These are phyloP conservation scores for Linum tenue DNA, from an alignment of 345 rosid species.

Conservation along the genomic window DNA sequence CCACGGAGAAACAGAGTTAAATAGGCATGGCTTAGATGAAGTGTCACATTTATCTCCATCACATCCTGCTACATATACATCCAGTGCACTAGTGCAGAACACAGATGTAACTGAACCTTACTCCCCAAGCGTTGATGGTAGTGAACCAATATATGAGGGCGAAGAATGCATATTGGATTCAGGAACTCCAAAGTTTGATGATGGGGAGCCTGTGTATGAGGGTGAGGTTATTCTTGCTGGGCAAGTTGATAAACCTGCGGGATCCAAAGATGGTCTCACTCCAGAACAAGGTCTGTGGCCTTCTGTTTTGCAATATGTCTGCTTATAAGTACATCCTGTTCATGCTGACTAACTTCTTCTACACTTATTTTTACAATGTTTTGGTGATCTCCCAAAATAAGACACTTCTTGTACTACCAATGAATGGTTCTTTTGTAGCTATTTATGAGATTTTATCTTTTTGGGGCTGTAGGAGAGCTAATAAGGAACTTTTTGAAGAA, in stretches of 20 bases:
- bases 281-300: constrained; percentile 53
- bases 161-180: constrained; percentile 83
- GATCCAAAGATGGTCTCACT: constrained; percentile 48
- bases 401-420: neutral
- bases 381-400: neutral
- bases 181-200: constrained; percentile 40
- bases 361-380: too few relatives aligned
- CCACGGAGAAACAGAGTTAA: constrained; percentile 28
- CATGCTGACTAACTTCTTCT: neutral
- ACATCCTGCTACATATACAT: constrained; percentile 42
- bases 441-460: constrained; percentile 10
- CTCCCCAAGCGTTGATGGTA: constrained; percentile 50
- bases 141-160: constrained; percentile 95
- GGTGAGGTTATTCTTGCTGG: constrained; percentile 90
- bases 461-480: constrained; percentile 53
- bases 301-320: neutral
- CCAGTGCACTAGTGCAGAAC: constrained; percentile 37
- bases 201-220: constrained; percentile 86
- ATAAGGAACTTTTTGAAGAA: constrained; percentile 68
- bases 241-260: constrained; percentile 49
- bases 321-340: neutral
- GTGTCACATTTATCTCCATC: constrained; percentile 19
- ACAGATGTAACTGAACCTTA: constrained; percentile 39
- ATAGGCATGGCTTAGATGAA: constrained; percentile 19
- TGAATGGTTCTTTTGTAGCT: neutral